Evolutionary conservation across 2,329 filamentous ascomycete species (phyloP), one percentile per base, ranked within the genome.

Genomic region (Colletotrichum brevisporum): DNA sequence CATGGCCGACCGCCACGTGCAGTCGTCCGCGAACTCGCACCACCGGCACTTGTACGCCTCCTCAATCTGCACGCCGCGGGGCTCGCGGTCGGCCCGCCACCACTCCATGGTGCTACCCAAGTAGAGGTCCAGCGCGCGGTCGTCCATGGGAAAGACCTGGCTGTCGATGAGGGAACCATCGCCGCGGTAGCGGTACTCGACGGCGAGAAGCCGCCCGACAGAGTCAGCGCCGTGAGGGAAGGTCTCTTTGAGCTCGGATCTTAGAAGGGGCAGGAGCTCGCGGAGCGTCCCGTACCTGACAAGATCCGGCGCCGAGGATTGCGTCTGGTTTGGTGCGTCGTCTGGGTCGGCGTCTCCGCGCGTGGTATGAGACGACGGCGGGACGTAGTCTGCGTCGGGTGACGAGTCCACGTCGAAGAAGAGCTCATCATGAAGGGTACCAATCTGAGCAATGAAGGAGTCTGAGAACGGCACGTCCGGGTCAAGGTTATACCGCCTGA

Each of bases 31-130:
- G 78, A 98, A 98, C 73, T 97, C 94, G 76, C 95, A 98, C 26
- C 86, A 89, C 21, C 89, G 83, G 77, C 95, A 98, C 78, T 98
- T 98, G 81, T 92, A 97, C 0, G 94, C 93, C 74, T 98, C 95
- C 75, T 95, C 91, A 6, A 97, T 86, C 6, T 89, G 85, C 3
- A 98, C 95, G 0, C 95, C 95, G 8, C 86, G 85, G 0, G 94
- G 89, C 57, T 87, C 81, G 16, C 95, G 84, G 74, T 92, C 84
- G 1, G 95, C 95, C 39, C 88, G 89, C 95, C 95, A 98, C 94
- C 94, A 98, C n/a, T 85, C 78, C 87, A 98, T 89, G 71, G 92
- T 91, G 3, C 89, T 85, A 0, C 81, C 76, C 3, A 97, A 78
- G 76, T 97, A 97, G 1, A 79, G 80, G 12, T 91, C 86, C 51